These are phyloP conservation scores for Raphanus hybrid DNA, from an alignment of 441 rosid species.

Conservation along the genomic window DNA sequence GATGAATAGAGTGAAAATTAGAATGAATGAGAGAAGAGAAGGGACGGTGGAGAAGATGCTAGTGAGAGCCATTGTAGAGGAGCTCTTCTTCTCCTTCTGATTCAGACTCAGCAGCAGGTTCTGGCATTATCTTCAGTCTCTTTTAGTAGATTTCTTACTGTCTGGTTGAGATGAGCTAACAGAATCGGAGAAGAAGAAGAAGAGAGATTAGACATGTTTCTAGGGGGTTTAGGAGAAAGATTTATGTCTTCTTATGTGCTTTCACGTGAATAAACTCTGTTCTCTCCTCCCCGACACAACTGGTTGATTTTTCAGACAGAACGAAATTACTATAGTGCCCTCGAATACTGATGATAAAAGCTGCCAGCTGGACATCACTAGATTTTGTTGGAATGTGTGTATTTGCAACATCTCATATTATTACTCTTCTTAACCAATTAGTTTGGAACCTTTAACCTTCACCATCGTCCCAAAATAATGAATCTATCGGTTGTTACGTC, in stretches of 20 bases:
- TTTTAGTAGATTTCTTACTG: neutral
- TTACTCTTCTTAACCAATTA: too few relatives aligned
- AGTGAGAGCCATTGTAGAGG: conserved; percentile 75
- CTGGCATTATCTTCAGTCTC: conserved; percentile 70
- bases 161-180: neutral
- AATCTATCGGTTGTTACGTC: conserved; percentile 11
- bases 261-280: conserved; percentile 41
- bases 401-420: neutral
- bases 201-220: conserved; percentile 28
- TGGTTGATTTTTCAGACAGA: conserved; percentile 16
- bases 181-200: conserved; percentile 5
- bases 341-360: neutral
- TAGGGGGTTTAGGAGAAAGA: conserved; percentile 38
- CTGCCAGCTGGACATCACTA: conserved; percentile 30
- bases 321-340: neutral
- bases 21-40: conserved; percentile 34
- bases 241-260: conserved; percentile 34
- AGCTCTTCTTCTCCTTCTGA: conserved; percentile 51
- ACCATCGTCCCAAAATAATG: neutral
- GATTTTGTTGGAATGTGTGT: neutral
- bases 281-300: conserved; percentile 33
- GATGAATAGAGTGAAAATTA: conserved; percentile 44
- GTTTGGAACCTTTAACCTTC: neutral
- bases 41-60: conserved; percentile 46
- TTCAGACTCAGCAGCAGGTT: conserved; percentile 52